These are phyloP conservation scores for Gonapodya sp. DNA, from an alignment of 192 early-diverging fungal genomes.

Conservation along the genomic window DNA sequence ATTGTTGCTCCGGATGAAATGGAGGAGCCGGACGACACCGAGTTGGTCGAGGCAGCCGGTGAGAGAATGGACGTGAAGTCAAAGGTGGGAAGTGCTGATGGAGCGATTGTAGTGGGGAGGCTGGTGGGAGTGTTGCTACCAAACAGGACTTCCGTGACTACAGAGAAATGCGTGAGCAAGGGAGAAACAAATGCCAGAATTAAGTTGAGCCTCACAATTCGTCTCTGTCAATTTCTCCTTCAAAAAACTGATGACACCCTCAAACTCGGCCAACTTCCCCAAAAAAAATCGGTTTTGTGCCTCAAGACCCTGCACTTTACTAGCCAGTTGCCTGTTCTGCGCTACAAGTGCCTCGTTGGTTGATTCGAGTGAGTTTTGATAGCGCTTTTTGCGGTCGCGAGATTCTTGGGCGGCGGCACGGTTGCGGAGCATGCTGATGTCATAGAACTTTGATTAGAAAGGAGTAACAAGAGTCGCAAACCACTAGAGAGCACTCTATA, in stretches of 20 bases:
- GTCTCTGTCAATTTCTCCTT: not conserved
- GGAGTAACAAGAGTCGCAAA: not conserved
- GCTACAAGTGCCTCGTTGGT: slow-evolving; percentile 34
- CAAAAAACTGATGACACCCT: not conserved
- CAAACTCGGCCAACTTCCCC: not conserved
- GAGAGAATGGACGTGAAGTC: too few relatives aligned
- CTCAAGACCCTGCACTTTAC: not conserved
- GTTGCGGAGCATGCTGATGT: slow-evolving; percentile 47
- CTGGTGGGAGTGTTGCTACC: too few relatives aligned
- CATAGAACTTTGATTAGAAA: not conserved
- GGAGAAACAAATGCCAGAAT: not conserved
- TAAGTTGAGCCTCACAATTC: not conserved
- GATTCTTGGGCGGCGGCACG: slow-evolving; percentile 65
- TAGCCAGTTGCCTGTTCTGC: not conserved
- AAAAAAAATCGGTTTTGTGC: not conserved
- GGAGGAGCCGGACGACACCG: too few relatives aligned
- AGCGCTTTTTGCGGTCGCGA: slow-evolving; percentile 64
- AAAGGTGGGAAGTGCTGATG: too few relatives aligned
- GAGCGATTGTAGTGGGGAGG: too few relatives aligned
- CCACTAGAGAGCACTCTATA: not conserved
- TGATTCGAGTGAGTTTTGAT: slow-evolving; percentile 29
- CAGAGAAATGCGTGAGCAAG: too few relatives aligned
- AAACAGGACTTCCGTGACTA: too few relatives aligned
- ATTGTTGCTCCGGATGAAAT: not conserved
- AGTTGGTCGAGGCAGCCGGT: too few relatives aligned